Percentiles rank a stretch among this genome's conserved stretches.
phyloP scores from a whole-genome alignment of 2,329 filamentous ascomycete species.

The Microthyrium microscopicum region DNA sequence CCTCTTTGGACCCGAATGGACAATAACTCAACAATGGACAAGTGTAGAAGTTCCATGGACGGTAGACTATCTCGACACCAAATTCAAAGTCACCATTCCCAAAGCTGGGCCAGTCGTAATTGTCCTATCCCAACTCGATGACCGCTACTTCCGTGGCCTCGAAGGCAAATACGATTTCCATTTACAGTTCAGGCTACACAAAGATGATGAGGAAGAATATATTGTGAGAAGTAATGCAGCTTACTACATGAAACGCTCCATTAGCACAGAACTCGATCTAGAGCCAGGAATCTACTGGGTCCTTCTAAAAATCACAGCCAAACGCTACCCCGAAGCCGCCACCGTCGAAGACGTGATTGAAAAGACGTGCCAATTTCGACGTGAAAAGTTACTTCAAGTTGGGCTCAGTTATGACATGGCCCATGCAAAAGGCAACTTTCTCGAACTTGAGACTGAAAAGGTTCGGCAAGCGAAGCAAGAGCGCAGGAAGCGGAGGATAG shows the following conservation, averaged over 20 bases:
- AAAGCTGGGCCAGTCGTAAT: slow-evolving; percentile 38
- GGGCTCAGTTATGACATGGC: slow-evolving; percentile 55
- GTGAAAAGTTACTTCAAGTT: slow-evolving; percentile 60
- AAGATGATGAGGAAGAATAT: slow-evolving; percentile 42
- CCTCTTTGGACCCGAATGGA: slow-evolving; percentile 44
- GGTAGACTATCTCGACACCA: slow-evolving; percentile 43
- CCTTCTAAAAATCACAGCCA: slow-evolving; percentile 56
- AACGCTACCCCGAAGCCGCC: slow-evolving; percentile 31
- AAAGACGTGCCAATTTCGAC: slow-evolving; percentile 40
- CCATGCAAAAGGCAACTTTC: slow-evolving; percentile 45
- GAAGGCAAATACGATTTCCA: slow-evolving; percentile 40
- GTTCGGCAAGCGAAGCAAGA: slow-evolving; percentile 22
- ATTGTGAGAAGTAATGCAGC: slow-evolving; percentile 39
- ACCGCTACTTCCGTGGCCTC: slow-evolving; percentile 42
- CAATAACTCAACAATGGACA: slow-evolving; percentile 44
- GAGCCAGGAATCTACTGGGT: slow-evolving; percentile 61
- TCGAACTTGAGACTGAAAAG: slow-evolving; percentile 32
- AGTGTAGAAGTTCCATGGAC: slow-evolving; percentile 43
- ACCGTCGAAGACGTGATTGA: slow-evolving; percentile 53
- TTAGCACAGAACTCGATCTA: slow-evolving; percentile 61
- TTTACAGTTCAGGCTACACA: slow-evolving; percentile 42
- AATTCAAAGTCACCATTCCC: slow-evolving; percentile 37
- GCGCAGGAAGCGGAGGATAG: slow-evolving; percentile 20
- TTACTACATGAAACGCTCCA: slow-evolving; percentile 52
- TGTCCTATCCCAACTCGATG: slow-evolving; percentile 42